Evolutionary conservation across 225 moss, liverwort and hornwort species (phyloP), one percentile per base, ranked within the genome.

Genomic region (Pleurozium schreberi): DNA sequence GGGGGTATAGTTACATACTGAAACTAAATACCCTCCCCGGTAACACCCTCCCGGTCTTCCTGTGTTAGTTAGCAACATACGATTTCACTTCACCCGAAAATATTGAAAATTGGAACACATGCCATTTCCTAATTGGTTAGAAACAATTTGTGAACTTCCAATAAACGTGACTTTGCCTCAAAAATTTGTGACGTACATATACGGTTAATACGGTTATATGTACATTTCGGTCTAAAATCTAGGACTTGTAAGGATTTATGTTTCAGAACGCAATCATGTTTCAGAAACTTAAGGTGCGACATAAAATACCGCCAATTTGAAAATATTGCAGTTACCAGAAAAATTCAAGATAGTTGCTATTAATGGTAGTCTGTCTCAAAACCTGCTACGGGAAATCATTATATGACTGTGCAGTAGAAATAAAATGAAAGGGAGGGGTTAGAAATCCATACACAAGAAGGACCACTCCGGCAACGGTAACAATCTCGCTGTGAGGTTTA

Each of bases 401-500:
- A 13, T 21, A 53, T 40, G 6, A n/a, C n/a, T n/a, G n/a, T 21
- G 55, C 67, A 67, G 21, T 30, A 4, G 26, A 36, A 58, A 36
- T 58, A 38, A 27, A 87, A 55, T 67, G 68, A 42, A 52, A 33
- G 22, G 40, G 53, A 65, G 30, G 53, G 40, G 1, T 25, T 5
- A 15, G 23, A 11, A 75, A 45, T 66, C n/a, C 21, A 16, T 86
- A 92, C 92, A 90, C 84, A 81, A 92, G 89, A 63, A 92, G 87
- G 65, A 20, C 85, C 23, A 64, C 92, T 70, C 91, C 91, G 50
- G 82, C 77, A 30, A 87, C 21, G 9, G 91, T 92, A 85, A 89
- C 83, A 3, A 91, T 25, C 5, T 70, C 50, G 28, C 87, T 92
- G 12, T 92, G 92, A 33, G 92, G 91, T 85, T 92, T 85, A 18